Conservation (phyloP, 768 basidiomycete genomes). For the Pulveroboletus sp. region DNA sequence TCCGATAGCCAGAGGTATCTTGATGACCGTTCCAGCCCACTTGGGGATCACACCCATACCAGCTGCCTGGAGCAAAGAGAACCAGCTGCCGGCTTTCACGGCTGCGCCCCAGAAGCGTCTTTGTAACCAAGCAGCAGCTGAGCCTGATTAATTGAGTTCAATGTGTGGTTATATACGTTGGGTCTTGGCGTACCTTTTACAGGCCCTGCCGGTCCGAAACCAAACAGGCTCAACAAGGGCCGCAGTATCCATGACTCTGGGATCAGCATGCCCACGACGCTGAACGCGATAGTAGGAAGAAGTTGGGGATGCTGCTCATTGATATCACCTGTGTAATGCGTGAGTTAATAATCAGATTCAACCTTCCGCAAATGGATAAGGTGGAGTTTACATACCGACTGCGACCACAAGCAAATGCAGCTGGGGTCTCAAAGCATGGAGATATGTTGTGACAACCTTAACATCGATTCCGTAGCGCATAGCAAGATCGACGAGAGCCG, state of each 20-base stretch:
- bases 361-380: too few relatives aligned
- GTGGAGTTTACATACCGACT: slow-evolving; percentile 4
- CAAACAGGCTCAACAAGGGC: slow-evolving; percentile 10
- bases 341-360: not conserved
- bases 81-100: slow-evolving; percentile 8
- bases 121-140: slow-evolving; percentile 13
- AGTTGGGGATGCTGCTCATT: slow-evolving; percentile 8
- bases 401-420: slow-evolving; percentile 5
- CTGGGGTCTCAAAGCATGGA: slow-evolving; percentile 4
- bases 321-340: slow-evolving; percentile 7
- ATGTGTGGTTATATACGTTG: accelerated
- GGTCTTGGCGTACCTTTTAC: slow-evolving; percentile 5
- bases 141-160: slow-evolving; percentile 4
- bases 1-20: not conserved
- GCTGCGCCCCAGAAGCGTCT: not conserved
- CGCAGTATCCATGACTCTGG: slow-evolving; percentile 14
- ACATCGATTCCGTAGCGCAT: slow-evolving; percentile 8
- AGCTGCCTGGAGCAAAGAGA: slow-evolving; percentile 14
- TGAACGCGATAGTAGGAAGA: slow-evolving; percentile 1
- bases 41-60: slow-evolving; percentile 7
- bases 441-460: not conserved
- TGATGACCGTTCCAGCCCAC: slow-evolving; percentile 2
- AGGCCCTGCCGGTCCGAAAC: slow-evolving; percentile 16
- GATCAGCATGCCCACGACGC: slow-evolving; percentile 5
- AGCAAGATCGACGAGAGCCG: slow-evolving; percentile 3